Conservation (phyloP, 805 yeast genomes). For the Metschnikowia cerradonensis region DNA sequence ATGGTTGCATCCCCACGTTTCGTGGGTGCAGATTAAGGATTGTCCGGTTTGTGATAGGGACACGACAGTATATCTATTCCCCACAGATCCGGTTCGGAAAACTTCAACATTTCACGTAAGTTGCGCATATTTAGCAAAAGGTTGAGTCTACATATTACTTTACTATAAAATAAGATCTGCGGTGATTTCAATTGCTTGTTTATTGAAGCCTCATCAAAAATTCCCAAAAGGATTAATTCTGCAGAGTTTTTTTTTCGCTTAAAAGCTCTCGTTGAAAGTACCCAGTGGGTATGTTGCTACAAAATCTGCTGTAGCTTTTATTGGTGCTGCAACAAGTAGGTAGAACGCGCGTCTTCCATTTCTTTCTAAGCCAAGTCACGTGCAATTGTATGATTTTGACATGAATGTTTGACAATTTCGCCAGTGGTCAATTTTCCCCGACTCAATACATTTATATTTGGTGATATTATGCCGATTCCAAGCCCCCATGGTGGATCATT, state of each 20-base stretch:
- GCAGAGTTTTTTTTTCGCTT: background rate
- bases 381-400: constrained; percentile 4
- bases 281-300: background rate
- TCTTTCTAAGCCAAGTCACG: constrained; percentile 1
- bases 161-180: background rate
- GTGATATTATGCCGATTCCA: constrained; percentile 47
- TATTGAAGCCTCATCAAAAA: background rate
- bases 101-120: background rate
- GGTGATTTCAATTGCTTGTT: too few relatives aligned
- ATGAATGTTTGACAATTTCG: background rate
- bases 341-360: constrained; percentile 1
- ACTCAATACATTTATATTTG: background rate
- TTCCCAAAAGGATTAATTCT: background rate
- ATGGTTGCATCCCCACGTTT: background rate
- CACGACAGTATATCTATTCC: background rate
- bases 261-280: background rate
- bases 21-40: background rate
- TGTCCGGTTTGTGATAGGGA: background rate
- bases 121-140: background rate
- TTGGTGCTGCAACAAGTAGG: background rate
- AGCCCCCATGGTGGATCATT: constrained; percentile 91
- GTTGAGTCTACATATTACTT: background rate
- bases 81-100: background rate
- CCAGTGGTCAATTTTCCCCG: background rate
- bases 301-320: background rate